Base-by-base conservation (phyloP, 108 stramenopile genomes). In the Epithemia pelagica region DNA sequence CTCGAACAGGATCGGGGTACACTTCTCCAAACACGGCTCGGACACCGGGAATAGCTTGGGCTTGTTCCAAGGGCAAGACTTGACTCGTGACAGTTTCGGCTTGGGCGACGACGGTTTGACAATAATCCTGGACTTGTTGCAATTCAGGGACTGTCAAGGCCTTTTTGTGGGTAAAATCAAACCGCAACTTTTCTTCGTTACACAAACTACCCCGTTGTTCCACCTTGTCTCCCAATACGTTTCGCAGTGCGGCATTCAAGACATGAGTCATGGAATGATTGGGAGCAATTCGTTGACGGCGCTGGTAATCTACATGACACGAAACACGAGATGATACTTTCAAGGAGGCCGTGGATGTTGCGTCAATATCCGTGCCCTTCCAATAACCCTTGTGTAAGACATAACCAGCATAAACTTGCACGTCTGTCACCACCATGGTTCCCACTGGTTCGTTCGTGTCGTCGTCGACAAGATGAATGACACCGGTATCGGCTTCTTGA, bases 211-310 rank as follows among this genome's bases (percentile, higher is more conserved):
- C 94, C 32, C 89, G 79, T 74, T 99, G 99, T 37, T 92, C 94
- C 24, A 86, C 81, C 25, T 73, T 80, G 27, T 86, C 86, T 21
- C 94, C 82, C 20, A 98, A 77, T 0, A 96, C 93, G 57, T 85
- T 66, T n/a, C 95, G 85, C n/a, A 98, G 77, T 0, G 99, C 99
- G 27, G 87, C 94, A 82, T 99, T 99, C 61, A 99, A 83, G 28
- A 98, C 90, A 70, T 98, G 97, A 20, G 99, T 99, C 97, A 97
- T 98, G 71, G 96, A 95, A 77, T 99, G 99, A 75, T 99, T 99
- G 10, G 97, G 96, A 28, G 96, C 96, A 30, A 98, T 74, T 64
- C 74, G 78, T 32, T 87, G 66, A 31, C 98, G 77, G 7, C 96
- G 85, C 54, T 92, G 83, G 67, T 96, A 98, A 77, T 99, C 95